Percentiles rank a stretch among this genome's conserved stretches.
Conservation (phyloP, 805 yeast species). For the Priceomyces medius region DNA sequence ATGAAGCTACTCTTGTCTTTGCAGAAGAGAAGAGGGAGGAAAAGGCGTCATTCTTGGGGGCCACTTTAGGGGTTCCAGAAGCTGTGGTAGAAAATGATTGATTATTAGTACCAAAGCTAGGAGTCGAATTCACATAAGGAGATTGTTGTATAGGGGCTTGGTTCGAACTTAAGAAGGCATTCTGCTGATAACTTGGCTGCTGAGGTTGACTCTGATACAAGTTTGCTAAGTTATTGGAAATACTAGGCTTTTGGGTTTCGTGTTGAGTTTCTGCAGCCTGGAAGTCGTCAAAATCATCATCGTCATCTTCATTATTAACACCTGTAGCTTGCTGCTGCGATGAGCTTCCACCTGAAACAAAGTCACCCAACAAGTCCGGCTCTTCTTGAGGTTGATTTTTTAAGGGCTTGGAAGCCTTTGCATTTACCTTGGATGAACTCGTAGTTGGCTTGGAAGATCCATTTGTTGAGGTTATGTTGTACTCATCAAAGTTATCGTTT, state of each 20-base stretch:
- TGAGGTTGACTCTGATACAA: constrained; percentile 23
- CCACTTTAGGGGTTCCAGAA: constrained; percentile 33
- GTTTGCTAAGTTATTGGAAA: constrained; percentile 15
- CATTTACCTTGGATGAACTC: constrained; percentile 33
- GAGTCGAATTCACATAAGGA: neutral
- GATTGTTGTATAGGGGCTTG: constrained; percentile 8
- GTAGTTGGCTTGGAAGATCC: constrained; percentile 37
- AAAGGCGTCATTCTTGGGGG: constrained; percentile 60
- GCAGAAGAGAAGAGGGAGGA: constrained; percentile 70
- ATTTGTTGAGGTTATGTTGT: constrained; percentile 42
- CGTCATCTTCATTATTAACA: constrained; percentile 41
- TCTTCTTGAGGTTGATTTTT: constrained; percentile 32
- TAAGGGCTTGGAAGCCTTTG: constrained; percentile 22
- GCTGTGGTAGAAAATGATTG: constrained; percentile 28
- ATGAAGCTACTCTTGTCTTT: constrained; percentile 39
- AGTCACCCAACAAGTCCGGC: constrained; percentile 51
- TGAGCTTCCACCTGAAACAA: constrained; percentile 41
- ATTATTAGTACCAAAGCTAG: constrained; percentile 1
- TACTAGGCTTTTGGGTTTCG: constrained; percentile 15
- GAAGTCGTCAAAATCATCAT: constrained; percentile 80
- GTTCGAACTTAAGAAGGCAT: constrained; percentile 7
- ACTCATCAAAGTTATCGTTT: constrained; percentile 57
- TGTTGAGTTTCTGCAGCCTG: constrained; percentile 56
- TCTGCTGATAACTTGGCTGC: constrained; percentile 9
- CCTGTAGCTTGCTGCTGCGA: constrained; percentile 15